phyloP scores from a whole-genome alignment of 805 yeast species.

The Clavispora santaluciae region DNA sequence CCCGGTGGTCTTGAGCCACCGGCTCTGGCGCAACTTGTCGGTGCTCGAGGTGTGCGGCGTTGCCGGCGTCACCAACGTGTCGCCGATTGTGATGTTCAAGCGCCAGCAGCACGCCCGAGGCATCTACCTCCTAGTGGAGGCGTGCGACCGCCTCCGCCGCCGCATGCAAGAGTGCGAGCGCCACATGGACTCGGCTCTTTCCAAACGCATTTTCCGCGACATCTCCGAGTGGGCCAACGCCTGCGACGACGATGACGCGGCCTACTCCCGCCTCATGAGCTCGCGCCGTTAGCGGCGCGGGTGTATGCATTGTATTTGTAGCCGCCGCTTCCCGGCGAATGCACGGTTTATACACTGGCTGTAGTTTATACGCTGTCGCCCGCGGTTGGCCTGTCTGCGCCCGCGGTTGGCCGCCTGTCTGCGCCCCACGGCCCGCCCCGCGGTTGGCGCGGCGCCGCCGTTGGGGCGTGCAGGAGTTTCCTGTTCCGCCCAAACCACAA shows the following conservation, averaged over 20 bases:
- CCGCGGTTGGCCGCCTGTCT: no score
- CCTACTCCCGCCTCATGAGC: slow-evolving; percentile 8
- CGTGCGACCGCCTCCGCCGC: slow-evolving; percentile 65
- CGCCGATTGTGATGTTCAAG: slow-evolving; percentile 66
- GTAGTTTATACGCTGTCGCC: neutral
- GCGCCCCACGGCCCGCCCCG: no score
- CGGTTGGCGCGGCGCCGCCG: no score
- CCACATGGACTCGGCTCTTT: slow-evolving; percentile 50
- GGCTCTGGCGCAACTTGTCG: slow-evolving; percentile 42
- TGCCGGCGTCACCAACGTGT: slow-evolving; percentile 49
- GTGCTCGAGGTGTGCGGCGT: slow-evolving; percentile 77
- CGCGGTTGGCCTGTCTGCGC: no score
- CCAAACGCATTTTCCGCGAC: slow-evolving; percentile 57
- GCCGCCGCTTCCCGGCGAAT: neutral
- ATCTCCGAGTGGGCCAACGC: slow-evolving; percentile 60
- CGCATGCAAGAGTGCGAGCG: slow-evolving; percentile 59
- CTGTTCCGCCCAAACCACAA: neutral
- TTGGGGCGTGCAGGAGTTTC: neutral
- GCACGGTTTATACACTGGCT: neutral
- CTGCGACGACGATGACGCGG: slow-evolving; percentile 37
- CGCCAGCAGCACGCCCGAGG: slow-evolving; percentile 43
- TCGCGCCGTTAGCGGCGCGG: no score
- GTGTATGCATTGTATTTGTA: neutral
- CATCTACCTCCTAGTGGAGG: slow-evolving; percentile 61
- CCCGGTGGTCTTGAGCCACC: slow-evolving; percentile 39